Percentiles rank a stretch among this genome's conserved stretches.
These are phyloP conservation scores for Mollisia scopiformis DNA, from an alignment of 2,329 filamentous ascomycete species.

Conservation along the genomic window DNA sequence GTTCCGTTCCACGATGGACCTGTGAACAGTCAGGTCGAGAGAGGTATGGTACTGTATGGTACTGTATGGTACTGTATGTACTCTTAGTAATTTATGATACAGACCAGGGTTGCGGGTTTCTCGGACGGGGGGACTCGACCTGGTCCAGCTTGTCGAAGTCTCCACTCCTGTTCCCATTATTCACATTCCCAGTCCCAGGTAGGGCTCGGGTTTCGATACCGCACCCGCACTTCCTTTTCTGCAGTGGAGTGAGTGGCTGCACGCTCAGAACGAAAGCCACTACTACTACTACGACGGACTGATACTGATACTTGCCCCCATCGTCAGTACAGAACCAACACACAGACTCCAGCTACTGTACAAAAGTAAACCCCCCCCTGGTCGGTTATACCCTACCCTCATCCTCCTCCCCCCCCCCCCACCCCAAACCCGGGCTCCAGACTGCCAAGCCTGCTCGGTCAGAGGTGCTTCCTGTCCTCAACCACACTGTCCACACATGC, in stretches of 20 bases:
- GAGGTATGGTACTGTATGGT: no score
- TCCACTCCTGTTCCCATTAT: no score
- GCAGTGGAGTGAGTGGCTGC: slow-evolving; percentile 9
- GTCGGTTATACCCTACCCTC: slow-evolving; percentile 1
- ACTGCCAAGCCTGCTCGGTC: slow-evolving; percentile 28
- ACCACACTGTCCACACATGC: slow-evolving; percentile 14
- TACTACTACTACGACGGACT: no score
- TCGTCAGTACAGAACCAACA: no score
- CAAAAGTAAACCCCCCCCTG: background rate
- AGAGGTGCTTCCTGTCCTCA: slow-evolving; percentile 32
- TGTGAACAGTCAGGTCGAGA: background rate
- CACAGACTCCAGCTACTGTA: slow-evolving; percentile 9
- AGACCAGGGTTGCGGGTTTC: slow-evolving; percentile 9
- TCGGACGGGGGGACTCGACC: slow-evolving; percentile 2
- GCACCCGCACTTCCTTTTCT: slow-evolving; percentile 5
- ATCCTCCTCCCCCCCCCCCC: no score
- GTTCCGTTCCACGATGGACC: slow-evolving; percentile 24
- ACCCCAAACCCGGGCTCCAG: slow-evolving; percentile 1
- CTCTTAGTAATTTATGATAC: no score
- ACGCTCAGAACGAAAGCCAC: slow-evolving; percentile 6
- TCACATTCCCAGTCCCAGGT: slow-evolving; percentile 6
- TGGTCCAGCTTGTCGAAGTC: background rate
- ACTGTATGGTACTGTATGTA: background rate
- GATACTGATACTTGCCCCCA: no score
- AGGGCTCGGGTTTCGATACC: slow-evolving; percentile 23